phyloP scores from a whole-genome alignment of 2,329 filamentous ascomycete species.

The Neonectria punicea region DNA sequence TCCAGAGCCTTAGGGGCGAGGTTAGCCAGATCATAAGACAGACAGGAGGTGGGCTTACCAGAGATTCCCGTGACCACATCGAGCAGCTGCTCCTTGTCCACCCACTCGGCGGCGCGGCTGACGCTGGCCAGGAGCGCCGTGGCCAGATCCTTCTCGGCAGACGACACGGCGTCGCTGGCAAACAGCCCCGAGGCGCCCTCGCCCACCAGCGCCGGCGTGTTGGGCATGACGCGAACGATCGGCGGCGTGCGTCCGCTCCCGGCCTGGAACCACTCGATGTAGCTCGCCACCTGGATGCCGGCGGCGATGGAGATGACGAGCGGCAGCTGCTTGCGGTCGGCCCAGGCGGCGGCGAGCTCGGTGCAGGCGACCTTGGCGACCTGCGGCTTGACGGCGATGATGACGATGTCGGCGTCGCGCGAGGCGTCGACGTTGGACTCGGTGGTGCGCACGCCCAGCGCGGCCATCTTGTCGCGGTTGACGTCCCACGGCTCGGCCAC shows the following conservation, averaged over 20 bases:
- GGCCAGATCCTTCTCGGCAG: constrained; percentile 54
- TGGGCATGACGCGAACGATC: constrained; percentile 64
- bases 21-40: constrained; percentile 11
- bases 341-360: constrained; percentile 56
- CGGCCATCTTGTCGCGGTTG: constrained; percentile 61
- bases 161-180: constrained; percentile 55
- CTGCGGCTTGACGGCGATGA: constrained; percentile 64
- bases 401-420: constrained; percentile 56
- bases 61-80: constrained; percentile 63
- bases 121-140: constrained; percentile 56
- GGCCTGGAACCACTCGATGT: constrained; percentile 55
- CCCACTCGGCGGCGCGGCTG: constrained; percentile 61
- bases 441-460: constrained; percentile 58
- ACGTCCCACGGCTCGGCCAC: constrained; percentile 64
- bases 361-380: constrained; percentile 58
- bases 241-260: constrained; percentile 52
- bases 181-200: constrained; percentile 62
- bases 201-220: constrained; percentile 61
- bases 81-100: constrained; percentile 59
- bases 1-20: constrained; percentile 53
- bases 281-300: constrained; percentile 58
- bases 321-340: constrained; percentile 48
- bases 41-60: constrained; percentile 45
- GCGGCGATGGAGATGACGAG: constrained; percentile 61
- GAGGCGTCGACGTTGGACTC: constrained; percentile 58